These are phyloP conservation scores for Acanthamoeba royreba DNA, from an alignment of 208 protist genomes.

Conservation along the genomic window DNA sequence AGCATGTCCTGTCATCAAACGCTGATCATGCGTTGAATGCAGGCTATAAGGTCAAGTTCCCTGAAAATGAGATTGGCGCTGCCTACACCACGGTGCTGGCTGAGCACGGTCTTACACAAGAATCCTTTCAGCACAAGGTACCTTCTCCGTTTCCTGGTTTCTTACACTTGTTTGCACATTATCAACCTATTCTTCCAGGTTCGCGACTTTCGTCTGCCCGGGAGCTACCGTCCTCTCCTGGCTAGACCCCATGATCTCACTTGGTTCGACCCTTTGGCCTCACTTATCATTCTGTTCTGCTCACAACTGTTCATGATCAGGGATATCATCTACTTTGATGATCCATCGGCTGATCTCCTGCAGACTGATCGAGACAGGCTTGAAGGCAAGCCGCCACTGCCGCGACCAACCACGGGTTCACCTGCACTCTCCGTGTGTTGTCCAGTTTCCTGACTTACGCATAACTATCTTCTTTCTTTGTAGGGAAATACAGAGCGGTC, in stretches of 20 bases:
- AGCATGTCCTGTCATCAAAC: background rate
- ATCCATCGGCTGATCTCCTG: background rate
- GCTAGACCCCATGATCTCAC: background rate
- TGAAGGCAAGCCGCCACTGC: background rate
- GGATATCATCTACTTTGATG: background rate
- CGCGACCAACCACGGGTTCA: background rate
- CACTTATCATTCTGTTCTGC: background rate
- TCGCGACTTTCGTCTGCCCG: slow-evolving; percentile 16
- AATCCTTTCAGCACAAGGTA: slow-evolving; percentile 23
- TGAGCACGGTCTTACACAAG: background rate
- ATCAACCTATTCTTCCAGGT: background rate
- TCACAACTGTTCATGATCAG: background rate
- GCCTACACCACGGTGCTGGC: background rate
- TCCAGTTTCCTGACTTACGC: background rate
- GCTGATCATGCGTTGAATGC: background rate
- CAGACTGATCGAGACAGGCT: background rate
- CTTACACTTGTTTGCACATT: background rate
- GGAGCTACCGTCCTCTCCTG: background rate
- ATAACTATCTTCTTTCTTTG: background rate
- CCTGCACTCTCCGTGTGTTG: background rate
- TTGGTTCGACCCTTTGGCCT: background rate
- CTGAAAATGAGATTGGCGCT: background rate
- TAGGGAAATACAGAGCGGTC: background rate
- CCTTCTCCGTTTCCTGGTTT: background rate
- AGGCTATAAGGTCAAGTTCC: background rate